phyloP scores from a whole-genome alignment of 2,329 filamentous ascomycete genomes.

The Capronia coronata region DNA sequence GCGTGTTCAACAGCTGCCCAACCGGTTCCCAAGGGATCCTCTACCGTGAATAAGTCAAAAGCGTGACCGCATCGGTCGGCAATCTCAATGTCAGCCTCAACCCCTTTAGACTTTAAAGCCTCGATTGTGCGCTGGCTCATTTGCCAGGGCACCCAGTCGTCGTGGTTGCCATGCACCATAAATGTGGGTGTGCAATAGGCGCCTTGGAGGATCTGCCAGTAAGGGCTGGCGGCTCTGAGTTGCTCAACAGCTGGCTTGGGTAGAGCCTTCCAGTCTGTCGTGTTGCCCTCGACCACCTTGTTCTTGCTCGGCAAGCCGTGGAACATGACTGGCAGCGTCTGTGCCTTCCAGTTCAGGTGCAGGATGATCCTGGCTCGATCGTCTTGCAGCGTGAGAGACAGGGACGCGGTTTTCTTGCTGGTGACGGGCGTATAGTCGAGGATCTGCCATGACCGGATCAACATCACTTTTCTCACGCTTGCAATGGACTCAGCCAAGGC shows the following conservation, averaged over 20 bases:
- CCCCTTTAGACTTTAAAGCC: too few relatives aligned
- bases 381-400: constrained; percentile 25
- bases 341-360: constrained; percentile 41
- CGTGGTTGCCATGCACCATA: constrained; percentile 24
- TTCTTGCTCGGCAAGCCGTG: constrained; percentile 20
- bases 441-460: too few relatives aligned
- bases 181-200: constrained; percentile 25
- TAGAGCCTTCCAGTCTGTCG: neutral
- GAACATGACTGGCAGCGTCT: constrained; percentile 36
- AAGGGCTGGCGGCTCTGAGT: constrained; percentile 22
- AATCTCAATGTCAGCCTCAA: neutral
- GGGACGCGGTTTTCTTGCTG: too few relatives aligned
- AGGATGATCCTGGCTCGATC: constrained; percentile 36
- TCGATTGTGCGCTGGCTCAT: too few relatives aligned
- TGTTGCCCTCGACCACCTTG: neutral
- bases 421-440: too few relatives aligned
- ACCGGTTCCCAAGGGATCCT: neutral
- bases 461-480: too few relatives aligned
- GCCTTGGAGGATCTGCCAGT: constrained; percentile 21
- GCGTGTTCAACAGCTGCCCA: neutral
- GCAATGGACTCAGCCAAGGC: too few relatives aligned
- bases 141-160: constrained; percentile 14
- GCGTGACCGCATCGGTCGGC: neutral
- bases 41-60: neutral
- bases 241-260: neutral